These are phyloP conservation scores for Clonostachys solani DNA, from an alignment of 2,329 filamentous ascomycete species.

Conservation along the genomic window DNA sequence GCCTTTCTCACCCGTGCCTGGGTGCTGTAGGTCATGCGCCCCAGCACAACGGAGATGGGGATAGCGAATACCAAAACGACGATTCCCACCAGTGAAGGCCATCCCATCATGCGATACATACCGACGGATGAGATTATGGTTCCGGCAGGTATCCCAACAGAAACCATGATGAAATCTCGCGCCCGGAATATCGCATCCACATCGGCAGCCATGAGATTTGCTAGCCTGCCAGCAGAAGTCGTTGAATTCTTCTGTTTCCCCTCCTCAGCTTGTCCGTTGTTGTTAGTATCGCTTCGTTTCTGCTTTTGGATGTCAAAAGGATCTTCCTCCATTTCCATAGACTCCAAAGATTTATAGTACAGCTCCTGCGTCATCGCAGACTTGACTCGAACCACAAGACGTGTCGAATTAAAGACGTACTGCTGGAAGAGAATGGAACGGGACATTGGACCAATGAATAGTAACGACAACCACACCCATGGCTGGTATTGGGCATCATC, in stretches of 20 bases:
- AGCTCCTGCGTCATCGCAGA: conserved; percentile 54
- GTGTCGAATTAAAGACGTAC: conserved; percentile 53
- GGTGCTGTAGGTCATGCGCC: conserved; percentile 41
- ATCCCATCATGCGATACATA: conserved; percentile 48
- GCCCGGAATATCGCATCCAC: conserved; percentile 49
- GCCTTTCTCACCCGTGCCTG: conserved; percentile 49
- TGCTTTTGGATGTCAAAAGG: conserved; percentile 26
- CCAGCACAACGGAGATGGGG: conserved; percentile 45
- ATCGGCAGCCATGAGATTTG: conserved; percentile 56
- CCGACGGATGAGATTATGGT: conserved; percentile 43
- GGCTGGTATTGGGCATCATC: conserved; percentile 38
- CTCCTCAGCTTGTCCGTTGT: conserved; percentile 14
- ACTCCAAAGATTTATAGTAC: conserved; percentile 49
- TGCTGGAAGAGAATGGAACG: conserved; percentile 49
- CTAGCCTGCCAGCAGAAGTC: conserved; percentile 44
- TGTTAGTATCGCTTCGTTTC: not conserved
- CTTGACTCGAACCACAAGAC: conserved; percentile 51
- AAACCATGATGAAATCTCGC: conserved; percentile 44
- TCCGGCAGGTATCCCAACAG: conserved; percentile 39
- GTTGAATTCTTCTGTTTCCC: conserved; percentile 20
- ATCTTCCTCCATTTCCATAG: conserved; percentile 54
- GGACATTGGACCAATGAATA: conserved; percentile 43
- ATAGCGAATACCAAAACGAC: conserved; percentile 38
- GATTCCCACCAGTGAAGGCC: conserved; percentile 49
- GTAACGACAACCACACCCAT: conserved; percentile 47